Evolutionary conservation across 495 filamentous ascomycete genomes (phyloP), one percentile per base, ranked within the genome.

Genomic region (Tuber aestivum): DNA sequence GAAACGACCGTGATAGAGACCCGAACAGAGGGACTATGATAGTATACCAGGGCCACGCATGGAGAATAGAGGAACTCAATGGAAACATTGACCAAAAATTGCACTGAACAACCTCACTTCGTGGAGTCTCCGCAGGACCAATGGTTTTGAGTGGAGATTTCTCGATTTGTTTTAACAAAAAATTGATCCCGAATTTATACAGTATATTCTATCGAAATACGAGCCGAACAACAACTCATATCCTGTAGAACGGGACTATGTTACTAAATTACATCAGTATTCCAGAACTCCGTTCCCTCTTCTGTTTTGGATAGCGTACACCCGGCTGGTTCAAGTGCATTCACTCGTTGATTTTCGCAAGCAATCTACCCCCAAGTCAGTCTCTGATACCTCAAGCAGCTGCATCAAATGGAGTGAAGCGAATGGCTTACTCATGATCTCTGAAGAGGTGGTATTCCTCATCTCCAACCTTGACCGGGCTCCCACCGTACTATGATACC

Each of bases 401-500:
- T 38, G 2, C 40, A 70, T 8, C 9, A 27, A 72, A 73, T 56
- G 32, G 69, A 14, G 42, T 56, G 14, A 70, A 73, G 32, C 32
- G 27, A 35, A 65, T 65, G 72, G 89, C 92, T 83, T 90, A 97
- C 95, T 99, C 95, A 86, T 93, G 91, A 85, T 99, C 95, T 80
- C 95, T 88, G 91, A 96, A 99, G 74, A 99, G 91, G 76, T 91
- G 90, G 86, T 90, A 98, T 87, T 98, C 95, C 78, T 97, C 93
- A 78, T 98, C 94, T 77, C 95, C 95, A 80, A 98, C 93, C 89
- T 97, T 97, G 85, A 99, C 89, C 73, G 96, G 91, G 83, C 92
- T 94, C 74, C 95, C 95, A 85, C 95, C 95, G 83, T 92, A 99
- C 95, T 99, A 79, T 77, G 78, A 37, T 21, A 75, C 32, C 18